A percentile compares a stretch with the other conserved stretches of the same genome.
These are phyloP conservation scores for Euphrasia arctica DNA, from an alignment of 305 asterid species.

Conservation along the genomic window DNA sequence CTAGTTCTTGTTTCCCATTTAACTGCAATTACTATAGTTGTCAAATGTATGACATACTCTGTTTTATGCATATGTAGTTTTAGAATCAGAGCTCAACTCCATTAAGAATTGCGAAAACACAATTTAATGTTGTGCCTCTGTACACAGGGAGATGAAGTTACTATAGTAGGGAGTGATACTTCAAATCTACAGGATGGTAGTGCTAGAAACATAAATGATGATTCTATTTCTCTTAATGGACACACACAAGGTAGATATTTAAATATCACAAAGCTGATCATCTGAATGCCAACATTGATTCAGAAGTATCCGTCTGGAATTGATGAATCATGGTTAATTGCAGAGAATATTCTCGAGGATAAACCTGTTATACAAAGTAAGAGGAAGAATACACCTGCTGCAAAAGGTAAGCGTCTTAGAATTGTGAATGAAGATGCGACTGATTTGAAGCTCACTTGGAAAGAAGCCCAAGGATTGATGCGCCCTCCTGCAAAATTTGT, in stretches of 20 bases:
- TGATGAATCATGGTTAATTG: constrained; percentile 35
- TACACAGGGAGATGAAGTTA: constrained; percentile 64
- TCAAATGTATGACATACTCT: neutral
- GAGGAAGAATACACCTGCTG: constrained; percentile 60
- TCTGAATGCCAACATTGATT: constrained; percentile 34
- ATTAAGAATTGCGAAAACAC: constrained; percentile 16
- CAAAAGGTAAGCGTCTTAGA: constrained; percentile 60
- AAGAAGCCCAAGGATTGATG: constrained; percentile 79
- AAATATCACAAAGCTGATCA: constrained; percentile 24
- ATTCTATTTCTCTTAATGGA: constrained; percentile 28
- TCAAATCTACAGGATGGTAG: constrained; percentile 40
- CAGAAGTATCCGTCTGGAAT: constrained; percentile 33
- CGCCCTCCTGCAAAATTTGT: constrained; percentile 61
- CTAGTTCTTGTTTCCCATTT: constrained; percentile 7
- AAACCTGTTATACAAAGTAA: constrained; percentile 42
- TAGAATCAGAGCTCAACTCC: constrained; percentile 9
- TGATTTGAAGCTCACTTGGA: constrained; percentile 74
- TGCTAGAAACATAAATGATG: constrained; percentile 38
- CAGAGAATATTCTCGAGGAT: constrained; percentile 46
- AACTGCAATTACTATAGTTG: neutral
- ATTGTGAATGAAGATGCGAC: constrained; percentile 55
- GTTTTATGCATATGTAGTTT: neutral
- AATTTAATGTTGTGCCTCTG: constrained; percentile 21
- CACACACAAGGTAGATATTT: constrained; percentile 42
- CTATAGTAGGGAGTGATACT: constrained; percentile 30